Evolutionary conservation across 2,329 filamentous ascomycete species (phyloP), one percentile per base, ranked within the genome.

Genomic region (Cercospora sp.): DNA sequence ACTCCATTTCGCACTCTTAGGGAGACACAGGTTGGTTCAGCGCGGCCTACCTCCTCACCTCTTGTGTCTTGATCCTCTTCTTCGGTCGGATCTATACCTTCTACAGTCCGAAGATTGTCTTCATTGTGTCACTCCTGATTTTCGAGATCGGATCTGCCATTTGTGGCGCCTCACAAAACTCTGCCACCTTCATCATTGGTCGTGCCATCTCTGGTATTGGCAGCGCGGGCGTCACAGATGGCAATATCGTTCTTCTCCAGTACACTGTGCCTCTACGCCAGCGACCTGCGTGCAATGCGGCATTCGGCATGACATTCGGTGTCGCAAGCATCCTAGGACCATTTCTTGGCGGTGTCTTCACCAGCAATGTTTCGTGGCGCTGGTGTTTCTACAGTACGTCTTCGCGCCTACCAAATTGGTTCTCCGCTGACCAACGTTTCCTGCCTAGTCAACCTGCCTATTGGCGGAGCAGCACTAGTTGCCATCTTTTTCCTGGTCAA

Each of bases 171-270:
- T 82, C 84, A 3, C 73, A 78, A 3, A 80, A 77, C 66, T 86
- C 86, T 72, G 68, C 77, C 2, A 84, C 83, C 79, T 77, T 88
- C 53, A 85, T 88, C 57, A 79, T 80, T 3, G 86, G 85, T 2
- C 79, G 86, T n/a, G 81, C 83, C 0, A 72, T 88, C 8, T 83
- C 86, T 67, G 86, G 86, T 9, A 76, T 84, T 16, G 85, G 84
- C 2, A 83, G 82, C 18, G 85, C 85, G 6, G 86, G 85, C 0
- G 77, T 87, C 32, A 75, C 84, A 63, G 78, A 77, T 2, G 82
- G 82, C 8, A 78, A 77, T 5, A 74, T 80, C 26, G 72, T 72
- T 18, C 65, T 75, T 13, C 66, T 75, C n/a, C 66, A 66, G 2
- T 37, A 61, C 18, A 61, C 60, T 28, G 67, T 72, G 18, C 64